These are phyloP conservation scores for Colletotrichum agaves DNA, from an alignment of 2,329 filamentous ascomycete species.

Conservation along the genomic window DNA sequence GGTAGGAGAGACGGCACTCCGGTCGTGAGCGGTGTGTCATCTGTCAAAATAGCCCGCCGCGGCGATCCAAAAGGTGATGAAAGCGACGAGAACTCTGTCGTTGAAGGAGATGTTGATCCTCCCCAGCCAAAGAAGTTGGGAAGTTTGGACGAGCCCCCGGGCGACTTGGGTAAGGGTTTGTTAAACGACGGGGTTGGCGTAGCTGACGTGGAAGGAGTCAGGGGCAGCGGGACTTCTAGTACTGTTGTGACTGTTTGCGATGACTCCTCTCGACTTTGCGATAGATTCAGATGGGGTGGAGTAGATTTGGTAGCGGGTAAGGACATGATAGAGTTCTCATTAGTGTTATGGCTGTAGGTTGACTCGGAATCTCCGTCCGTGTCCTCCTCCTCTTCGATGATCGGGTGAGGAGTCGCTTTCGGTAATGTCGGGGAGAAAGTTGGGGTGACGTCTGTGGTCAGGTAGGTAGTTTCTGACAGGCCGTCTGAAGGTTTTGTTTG, in stretches of 20 bases:
- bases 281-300: constrained; percentile 64
- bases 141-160: constrained; percentile 60
- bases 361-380: constrained; percentile 48
- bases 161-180: constrained; percentile 66
- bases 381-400: constrained; percentile 50
- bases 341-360: constrained; percentile 48
- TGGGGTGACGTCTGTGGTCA: constrained; percentile 53
- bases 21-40: constrained; percentile 50
- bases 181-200: constrained; percentile 55
- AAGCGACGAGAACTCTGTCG: constrained; percentile 63
- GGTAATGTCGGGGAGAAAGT: constrained; percentile 37
- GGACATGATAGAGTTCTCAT: constrained; percentile 56
- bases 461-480: constrained; percentile 56
- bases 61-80: constrained; percentile 61
- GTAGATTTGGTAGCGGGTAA: constrained; percentile 61
- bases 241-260: constrained; percentile 42
- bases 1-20: constrained; percentile 34
- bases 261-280: constrained; percentile 44
- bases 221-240: constrained; percentile 23
- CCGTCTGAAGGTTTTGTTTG: constrained; percentile 56
- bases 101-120: constrained; percentile 56
- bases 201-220: constrained; percentile 20
- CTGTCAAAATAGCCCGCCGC: constrained; percentile 49
- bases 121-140: constrained; percentile 66
- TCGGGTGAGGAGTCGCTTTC: constrained; percentile 35